phyloP scores from a whole-genome alignment of 768 basidiomycete genomes.

The Suillus variegatus region DNA sequence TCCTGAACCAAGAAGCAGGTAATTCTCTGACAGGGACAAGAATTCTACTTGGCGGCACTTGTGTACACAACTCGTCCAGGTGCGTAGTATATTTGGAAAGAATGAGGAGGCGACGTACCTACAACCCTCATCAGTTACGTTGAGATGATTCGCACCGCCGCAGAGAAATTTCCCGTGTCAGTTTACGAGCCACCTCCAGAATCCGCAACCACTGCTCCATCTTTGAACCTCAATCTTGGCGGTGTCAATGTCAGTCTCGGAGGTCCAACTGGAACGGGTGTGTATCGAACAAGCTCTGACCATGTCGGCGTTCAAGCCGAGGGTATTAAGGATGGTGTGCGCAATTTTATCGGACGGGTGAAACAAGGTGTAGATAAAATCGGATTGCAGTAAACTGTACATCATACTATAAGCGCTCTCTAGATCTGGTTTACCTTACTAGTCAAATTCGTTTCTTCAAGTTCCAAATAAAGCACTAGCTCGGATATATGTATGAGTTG shows the following conservation, averaged over 20 bases:
- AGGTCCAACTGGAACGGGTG: slow-evolving; percentile 78
- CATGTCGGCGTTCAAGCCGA: slow-evolving; percentile 78
- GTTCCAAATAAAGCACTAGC: slow-evolving; percentile 1
- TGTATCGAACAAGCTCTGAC: slow-evolving; percentile 82
- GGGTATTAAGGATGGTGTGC: slow-evolving; percentile 86
- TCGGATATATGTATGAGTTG: neutral
- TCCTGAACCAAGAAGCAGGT: slow-evolving; percentile 81
- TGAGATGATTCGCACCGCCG: slow-evolving; percentile 83
- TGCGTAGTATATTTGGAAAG: slow-evolving; percentile 35
- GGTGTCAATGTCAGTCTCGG: slow-evolving; percentile 93
- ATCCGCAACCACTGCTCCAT: slow-evolving; percentile 68
- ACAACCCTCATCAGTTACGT: slow-evolving; percentile 60
- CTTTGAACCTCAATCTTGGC: slow-evolving; percentile 89
- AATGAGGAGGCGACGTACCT: slow-evolving; percentile 2
- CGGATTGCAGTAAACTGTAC: slow-evolving; percentile 28
- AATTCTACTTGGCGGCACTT: slow-evolving; percentile 90
- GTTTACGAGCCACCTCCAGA: slow-evolving; percentile 80
- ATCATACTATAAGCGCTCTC: neutral
- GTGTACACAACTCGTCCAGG: slow-evolving; percentile 93
- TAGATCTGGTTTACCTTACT: neutral
- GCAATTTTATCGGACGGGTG: slow-evolving; percentile 85
- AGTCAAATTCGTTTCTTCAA: neutral
- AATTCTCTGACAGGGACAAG: slow-evolving; percentile 63
- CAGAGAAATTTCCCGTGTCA: slow-evolving; percentile 57
- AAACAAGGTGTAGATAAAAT: slow-evolving; percentile 79